A percentile compares a stretch with the other conserved stretches of the same genome.
Conservation (phyloP, 1,139 yeast species). For the Geotrichum restrictum region DNA sequence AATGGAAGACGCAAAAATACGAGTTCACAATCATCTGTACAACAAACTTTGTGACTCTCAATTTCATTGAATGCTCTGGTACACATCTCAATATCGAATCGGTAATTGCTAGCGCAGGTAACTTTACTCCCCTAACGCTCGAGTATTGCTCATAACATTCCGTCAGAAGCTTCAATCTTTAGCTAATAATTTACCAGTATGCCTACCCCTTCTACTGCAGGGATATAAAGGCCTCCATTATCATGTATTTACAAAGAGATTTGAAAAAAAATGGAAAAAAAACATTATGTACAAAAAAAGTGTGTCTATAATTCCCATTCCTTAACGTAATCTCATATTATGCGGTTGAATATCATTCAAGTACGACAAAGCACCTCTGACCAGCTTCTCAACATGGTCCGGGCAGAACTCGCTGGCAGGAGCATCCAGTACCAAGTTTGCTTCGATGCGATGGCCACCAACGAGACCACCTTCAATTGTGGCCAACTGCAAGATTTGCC, state of each 20-base stretch:
- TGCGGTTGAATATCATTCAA: slow-evolving; percentile 14
- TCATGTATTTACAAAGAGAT: background rate
- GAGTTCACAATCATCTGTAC: no score
- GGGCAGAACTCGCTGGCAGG: slow-evolving; percentile 9
- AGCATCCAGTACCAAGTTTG: slow-evolving; percentile 45
- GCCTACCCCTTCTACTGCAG: no score
- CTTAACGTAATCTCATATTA: slow-evolving; percentile 5
- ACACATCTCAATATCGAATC: no score
- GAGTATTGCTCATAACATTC: no score
- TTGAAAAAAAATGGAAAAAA: background rate
- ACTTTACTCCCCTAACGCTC: no score
- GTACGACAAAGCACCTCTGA: slow-evolving; percentile 12
- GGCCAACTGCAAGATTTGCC: slow-evolving; percentile 45
- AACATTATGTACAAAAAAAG: background rate
- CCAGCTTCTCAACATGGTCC: slow-evolving; percentile 10
- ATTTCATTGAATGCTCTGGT: no score
- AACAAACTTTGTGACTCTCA: no score
- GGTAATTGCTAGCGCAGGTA: no score
- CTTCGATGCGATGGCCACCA: slow-evolving; percentile 52
- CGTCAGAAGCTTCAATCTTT: no score
- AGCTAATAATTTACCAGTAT: no score
- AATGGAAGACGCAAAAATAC: no score
- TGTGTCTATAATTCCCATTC: no score
- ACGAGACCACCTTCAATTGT: slow-evolving; percentile 55
- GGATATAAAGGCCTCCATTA: background rate